phyloP scores from a whole-genome alignment of 495 filamentous ascomycete species.

The Aspergillus steynii region DNA sequence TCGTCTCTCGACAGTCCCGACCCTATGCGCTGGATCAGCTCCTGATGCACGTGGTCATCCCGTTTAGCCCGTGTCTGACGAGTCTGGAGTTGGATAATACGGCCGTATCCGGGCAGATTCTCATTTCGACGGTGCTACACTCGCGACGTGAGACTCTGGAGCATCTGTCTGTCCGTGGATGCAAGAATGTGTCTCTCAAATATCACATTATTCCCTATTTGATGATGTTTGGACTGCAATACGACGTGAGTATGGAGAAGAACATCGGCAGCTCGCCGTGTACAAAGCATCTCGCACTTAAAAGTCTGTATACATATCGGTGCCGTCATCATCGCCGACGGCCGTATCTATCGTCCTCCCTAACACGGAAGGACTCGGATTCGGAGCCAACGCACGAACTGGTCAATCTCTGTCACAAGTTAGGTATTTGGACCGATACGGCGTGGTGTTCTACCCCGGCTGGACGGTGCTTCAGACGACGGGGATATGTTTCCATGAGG shows the following conservation, averaged over 20 bases:
- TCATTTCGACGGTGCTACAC: constrained; percentile 54
- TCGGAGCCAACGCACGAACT: constrained; percentile 63
- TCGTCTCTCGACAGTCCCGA: constrained; percentile 50
- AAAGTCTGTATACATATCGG: constrained; percentile 61
- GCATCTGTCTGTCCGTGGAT: constrained; percentile 62
- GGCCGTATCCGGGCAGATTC: constrained; percentile 56
- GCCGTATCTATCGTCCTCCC: constrained; percentile 57
- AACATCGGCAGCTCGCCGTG: constrained; percentile 33
- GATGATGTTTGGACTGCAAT: constrained; percentile 49
- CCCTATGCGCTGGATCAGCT: constrained; percentile 58
- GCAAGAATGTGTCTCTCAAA: constrained; percentile 67
- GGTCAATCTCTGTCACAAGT: constrained; percentile 59
- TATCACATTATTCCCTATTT: constrained; percentile 64
- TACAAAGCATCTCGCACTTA: constrained; percentile 49
- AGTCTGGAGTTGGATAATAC: constrained; percentile 62
- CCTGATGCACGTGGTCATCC: constrained; percentile 54
- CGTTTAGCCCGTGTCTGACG: constrained; percentile 55
- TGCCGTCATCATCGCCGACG: constrained; percentile 61
- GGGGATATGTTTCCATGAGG: constrained; percentile 58
- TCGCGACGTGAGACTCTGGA: constrained; percentile 53
- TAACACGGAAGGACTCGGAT: constrained; percentile 58
- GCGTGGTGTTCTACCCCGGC: constrained; percentile 65
- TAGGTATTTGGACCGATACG: constrained; percentile 65
- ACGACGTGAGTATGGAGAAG: constrained; percentile 43
- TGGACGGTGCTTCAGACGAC: constrained; percentile 55